These are phyloP conservation scores for Phytophthora syringae DNA, from an alignment of 352 stramenopile species.

Conservation along the genomic window DNA sequence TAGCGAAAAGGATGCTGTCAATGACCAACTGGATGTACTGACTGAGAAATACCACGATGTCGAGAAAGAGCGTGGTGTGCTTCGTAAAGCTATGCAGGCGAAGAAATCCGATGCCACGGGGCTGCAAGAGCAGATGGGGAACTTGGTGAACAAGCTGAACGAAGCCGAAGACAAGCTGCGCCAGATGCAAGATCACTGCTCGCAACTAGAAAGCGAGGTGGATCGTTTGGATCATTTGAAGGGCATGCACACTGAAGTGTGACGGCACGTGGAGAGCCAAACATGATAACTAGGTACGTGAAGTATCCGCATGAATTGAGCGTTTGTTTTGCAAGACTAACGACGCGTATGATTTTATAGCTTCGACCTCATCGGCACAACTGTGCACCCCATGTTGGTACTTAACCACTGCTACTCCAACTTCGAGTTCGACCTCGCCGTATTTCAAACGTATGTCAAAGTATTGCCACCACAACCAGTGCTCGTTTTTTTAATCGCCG, in stretches of 20 bases:
- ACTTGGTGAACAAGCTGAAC: conserved; percentile 65
- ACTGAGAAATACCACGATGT: conserved; percentile 78
- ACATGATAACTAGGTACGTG: conserved; percentile 78
- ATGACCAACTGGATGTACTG: conserved; percentile 72
- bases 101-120: conserved; percentile 42
- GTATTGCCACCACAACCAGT: conserved; percentile 23
- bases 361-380: conserved; percentile 45
- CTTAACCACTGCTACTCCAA: conserved; percentile 39
- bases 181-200: conserved; percentile 48
- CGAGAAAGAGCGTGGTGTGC: conserved; percentile 51
- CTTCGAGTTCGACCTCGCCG: conserved; percentile 43
- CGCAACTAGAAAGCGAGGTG: conserved; percentile 60
- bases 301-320: background rate
- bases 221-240: conserved; percentile 66
- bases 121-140: conserved; percentile 66
- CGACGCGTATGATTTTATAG: conserved; percentile 10
- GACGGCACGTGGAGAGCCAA: conserved; percentile 75
- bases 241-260: conserved; percentile 72
- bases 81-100: conserved; percentile 45
- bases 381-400: conserved; percentile 38
- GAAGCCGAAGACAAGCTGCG: conserved; percentile 54
- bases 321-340: background rate
- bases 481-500: conserved; percentile 36
- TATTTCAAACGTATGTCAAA: conserved; percentile 28
- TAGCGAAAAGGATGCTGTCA: conserved; percentile 71